phyloP scores from a whole-genome alignment of 768 basidiomycete species.

The Termitomyces sp. region DNA sequence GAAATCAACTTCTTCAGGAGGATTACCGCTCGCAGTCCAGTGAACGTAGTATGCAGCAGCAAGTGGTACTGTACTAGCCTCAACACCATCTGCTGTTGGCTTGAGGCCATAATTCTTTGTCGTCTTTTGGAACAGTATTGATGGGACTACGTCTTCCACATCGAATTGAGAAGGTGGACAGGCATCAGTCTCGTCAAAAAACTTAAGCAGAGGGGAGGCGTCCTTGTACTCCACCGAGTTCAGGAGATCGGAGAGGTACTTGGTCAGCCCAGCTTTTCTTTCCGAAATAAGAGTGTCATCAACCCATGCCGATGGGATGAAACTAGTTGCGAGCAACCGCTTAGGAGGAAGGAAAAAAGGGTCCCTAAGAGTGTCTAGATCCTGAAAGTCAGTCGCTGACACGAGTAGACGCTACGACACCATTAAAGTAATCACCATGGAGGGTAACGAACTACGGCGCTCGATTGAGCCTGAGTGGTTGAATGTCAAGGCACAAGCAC shows the following conservation, averaged over 20 bases:
- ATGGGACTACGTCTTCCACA: too few relatives aligned
- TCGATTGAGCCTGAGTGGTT: conserved; percentile 15
- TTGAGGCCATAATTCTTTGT: too few relatives aligned
- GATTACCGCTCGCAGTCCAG: conserved; percentile 45
- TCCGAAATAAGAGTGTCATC: conserved; percentile 51
- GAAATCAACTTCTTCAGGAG: conserved; percentile 62
- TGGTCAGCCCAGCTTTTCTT: conserved; percentile 46
- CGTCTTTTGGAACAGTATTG: too few relatives aligned
- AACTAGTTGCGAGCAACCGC: conserved; percentile 45
- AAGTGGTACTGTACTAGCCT: conserved; percentile 27
- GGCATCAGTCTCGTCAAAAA: conserved; percentile 14
- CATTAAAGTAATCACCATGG: conserved; percentile 24
- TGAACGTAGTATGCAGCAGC: conserved; percentile 50
- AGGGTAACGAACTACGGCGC: conserved; percentile 34
- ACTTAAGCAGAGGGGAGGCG: conserved; percentile 33
- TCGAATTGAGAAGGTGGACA: too few relatives aligned
- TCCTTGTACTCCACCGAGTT: conserved; percentile 34
- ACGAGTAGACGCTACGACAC: too few relatives aligned
- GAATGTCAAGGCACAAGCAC: too few relatives aligned
- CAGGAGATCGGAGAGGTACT: conserved; percentile 41
- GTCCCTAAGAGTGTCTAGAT: conserved; percentile 27
- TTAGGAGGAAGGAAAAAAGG: conserved; percentile 41
- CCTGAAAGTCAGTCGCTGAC: conserved; percentile 24
- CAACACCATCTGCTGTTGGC: too few relatives aligned
- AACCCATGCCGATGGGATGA: conserved; percentile 52